Evolutionary conservation across 495 filamentous ascomycete species (phyloP), one percentile per base, ranked within the genome.

Genomic region (Stereocaulon alpinum): DNA sequence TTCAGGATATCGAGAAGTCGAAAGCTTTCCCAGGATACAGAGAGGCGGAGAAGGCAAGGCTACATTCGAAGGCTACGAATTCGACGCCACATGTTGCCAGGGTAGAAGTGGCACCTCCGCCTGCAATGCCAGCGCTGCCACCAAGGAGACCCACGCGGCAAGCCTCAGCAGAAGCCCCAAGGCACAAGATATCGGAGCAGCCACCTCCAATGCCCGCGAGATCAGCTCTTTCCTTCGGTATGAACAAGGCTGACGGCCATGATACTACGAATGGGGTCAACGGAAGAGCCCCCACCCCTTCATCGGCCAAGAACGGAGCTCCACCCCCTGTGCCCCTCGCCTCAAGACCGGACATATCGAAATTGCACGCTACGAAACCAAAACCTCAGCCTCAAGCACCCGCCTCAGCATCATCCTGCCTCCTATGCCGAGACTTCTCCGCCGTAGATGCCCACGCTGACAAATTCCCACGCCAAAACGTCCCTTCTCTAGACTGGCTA

Each of bases 361-460:
- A 77, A 50, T 66, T 82, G 3, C 70, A 77, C 62, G 75, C 77
- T 12, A 79, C 76, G 1, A 85, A 84, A 60, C 79, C 80, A 4
- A 77, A 75, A 24, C 60, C 72, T 18, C 60, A 69, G 0, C 15
- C 49, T 27, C 48, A 61, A 11, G 44, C 45, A 22, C 5, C 63
- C 18, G 47, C 59, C 5, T 50, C 68, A 2, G 32, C 69, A 24
- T 71, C 71, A 6, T 71, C 69, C 20, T 98, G 93, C 66, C 76
- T 96, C 45, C 72, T 79, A 41, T 96, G 93, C 69, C 83, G 91
- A 56, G 91, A 97, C 72, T 97, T 91, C 68, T 87, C 87, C 7
- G 86, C 67, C 6, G 85, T 89, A 7, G 93, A 98, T 69, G 66
- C 65, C 45, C 85, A 91, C 64, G 92, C 89, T 4, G 80, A 87